Evolutionary conservation across 164 flowering plant genomes (phyloP).

Genomic region (Dillenia suffruticosa): DNA sequence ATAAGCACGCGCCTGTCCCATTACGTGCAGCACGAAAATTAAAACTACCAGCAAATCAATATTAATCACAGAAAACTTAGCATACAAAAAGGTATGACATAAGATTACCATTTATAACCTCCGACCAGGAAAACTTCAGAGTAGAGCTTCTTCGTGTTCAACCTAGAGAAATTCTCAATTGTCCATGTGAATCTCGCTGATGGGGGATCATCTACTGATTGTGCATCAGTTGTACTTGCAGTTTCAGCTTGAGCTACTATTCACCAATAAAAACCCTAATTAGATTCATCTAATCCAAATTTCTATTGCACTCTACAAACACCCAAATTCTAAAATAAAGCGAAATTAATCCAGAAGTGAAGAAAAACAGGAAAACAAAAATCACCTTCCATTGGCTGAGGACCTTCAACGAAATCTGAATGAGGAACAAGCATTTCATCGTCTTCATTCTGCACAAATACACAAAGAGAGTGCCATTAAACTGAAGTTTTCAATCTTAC

Average conservation of each 20-base stretch:
- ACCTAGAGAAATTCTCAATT: constrained; percentile 25
- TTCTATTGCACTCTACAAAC: neutral
- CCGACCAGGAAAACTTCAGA: constrained; percentile 25
- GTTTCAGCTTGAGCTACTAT: constrained; percentile 24
- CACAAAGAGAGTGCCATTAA: too few relatives aligned
- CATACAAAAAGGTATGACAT: neutral
- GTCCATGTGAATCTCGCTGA: constrained; percentile 40
- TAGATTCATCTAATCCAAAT: neutral
- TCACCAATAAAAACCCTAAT: neutral
- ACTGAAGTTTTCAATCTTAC: too few relatives aligned
- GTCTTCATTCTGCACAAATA: constrained; percentile 25
- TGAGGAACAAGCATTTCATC: constrained; percentile 44
- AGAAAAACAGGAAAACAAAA: neutral
- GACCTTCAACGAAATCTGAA: constrained; percentile 27
- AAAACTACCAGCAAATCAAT: too few relatives aligned
- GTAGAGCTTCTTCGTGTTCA: constrained; percentile 20
- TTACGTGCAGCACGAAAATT: too few relatives aligned
- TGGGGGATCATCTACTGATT: constrained; percentile 32
- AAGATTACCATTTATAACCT: constrained; percentile 42
- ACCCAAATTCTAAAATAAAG: neutral
- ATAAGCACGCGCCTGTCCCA: constrained; percentile 51
- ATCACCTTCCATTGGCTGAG: constrained; percentile 39
- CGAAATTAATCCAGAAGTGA: neutral
- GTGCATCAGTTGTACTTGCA: constrained; percentile 22
- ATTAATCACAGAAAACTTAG: too few relatives aligned